These are phyloP conservation scores for Quercus parvula DNA, from an alignment of 306 rosid genomes.

Conservation along the genomic window DNA sequence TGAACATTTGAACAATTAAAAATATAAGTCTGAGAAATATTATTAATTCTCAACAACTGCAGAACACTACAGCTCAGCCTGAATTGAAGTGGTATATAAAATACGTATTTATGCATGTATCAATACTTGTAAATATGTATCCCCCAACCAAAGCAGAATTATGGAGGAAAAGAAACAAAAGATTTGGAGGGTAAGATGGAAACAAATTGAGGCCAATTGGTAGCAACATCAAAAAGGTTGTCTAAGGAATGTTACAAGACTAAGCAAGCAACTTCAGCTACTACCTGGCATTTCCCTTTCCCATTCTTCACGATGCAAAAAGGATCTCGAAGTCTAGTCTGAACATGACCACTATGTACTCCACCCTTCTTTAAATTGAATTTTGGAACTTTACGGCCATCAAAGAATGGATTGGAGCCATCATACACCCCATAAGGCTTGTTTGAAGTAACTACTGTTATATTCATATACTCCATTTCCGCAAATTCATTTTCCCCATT, in stretches of 20 bases:
- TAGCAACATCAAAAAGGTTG: background rate
- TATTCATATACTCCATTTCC: constrained; percentile 79
- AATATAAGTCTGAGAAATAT: background rate
- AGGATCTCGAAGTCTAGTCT: constrained; percentile 75
- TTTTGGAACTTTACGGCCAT: constrained; percentile 52
- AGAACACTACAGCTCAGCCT: too few species aligned
- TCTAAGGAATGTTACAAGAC: background rate
- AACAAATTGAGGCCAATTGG: too few species aligned
- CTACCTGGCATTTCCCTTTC: constrained; percentile 81
- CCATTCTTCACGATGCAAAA: constrained; percentile 68
- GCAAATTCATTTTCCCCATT: constrained; percentile 80
- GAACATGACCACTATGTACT: constrained; percentile 92
- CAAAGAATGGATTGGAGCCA: constrained; percentile 84
- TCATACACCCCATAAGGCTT: constrained; percentile 73
- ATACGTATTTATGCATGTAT: too few species aligned
- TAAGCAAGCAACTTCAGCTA: background rate
- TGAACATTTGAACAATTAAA: background rate
- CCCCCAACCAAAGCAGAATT: too few species aligned
- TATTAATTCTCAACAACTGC: background rate
- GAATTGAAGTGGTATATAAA: too few species aligned
- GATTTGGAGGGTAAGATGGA: too few species aligned
- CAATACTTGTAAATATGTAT: background rate
- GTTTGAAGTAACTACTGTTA: constrained; percentile 84
- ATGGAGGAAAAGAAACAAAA: too few species aligned
- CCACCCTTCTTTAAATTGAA: constrained; percentile 60